Conservation (phyloP, 2,329 filamentous ascomycete genomes). For the Trichoderma sp. region DNA sequence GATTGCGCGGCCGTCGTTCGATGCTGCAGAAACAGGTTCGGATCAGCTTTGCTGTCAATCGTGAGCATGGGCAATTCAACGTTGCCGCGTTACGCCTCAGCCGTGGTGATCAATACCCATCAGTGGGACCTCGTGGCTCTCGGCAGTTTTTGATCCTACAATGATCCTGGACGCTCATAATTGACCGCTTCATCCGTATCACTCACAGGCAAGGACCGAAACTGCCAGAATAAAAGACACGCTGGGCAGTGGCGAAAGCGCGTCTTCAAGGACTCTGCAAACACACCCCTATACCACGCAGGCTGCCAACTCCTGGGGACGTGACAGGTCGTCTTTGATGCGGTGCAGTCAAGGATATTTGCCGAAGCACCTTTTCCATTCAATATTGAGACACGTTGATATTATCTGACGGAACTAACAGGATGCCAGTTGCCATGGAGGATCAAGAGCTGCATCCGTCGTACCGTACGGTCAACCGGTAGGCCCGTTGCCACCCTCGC, state of each 20-base stretch:
- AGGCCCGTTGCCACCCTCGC: not conserved
- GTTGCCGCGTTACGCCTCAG: not conserved
- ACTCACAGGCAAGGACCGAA: not conserved
- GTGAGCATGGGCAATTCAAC: not conserved
- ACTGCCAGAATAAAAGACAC: not conserved
- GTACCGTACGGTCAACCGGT: not conserved
- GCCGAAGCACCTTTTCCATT: not conserved
- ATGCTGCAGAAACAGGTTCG: constrained; percentile 13
- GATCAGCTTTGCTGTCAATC: not conserved
- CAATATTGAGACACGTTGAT: not conserved
- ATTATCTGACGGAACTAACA: not conserved
- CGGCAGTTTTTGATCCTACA: not conserved
- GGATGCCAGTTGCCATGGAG: not conserved
- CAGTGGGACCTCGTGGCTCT: not conserved
- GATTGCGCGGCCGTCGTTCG: constrained; percentile 9
- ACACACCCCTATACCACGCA: constrained; percentile 11
- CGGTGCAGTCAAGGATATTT: not conserved
- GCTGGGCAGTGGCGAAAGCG: not conserved
- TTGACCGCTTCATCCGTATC: not conserved
- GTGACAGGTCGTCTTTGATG: constrained; percentile 13
- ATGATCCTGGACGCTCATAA: not conserved
- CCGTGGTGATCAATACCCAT: not conserved
- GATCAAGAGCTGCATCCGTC: not conserved
- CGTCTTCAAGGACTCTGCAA: not conserved
- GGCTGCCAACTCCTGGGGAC: not conserved